Conservation (phyloP, 2,329 filamentous ascomycete species). For the Penicillium sp. region DNA sequence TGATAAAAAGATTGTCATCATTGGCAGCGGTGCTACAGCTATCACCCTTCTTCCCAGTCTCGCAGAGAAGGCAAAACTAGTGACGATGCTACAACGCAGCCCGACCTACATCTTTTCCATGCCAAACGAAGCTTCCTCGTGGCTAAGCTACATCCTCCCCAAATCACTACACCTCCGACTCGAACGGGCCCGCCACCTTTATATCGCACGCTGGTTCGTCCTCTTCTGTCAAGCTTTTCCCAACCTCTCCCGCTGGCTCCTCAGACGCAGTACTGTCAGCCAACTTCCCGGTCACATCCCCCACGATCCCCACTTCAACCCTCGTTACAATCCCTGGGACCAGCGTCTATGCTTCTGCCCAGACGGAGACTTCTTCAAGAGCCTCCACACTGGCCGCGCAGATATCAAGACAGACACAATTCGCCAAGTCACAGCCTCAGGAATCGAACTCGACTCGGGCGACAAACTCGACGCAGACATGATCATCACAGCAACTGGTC, state of each 20-base stretch:
- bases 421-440: conserved; percentile 40
- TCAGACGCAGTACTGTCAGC: conserved; percentile 43
- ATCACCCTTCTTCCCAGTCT: conserved; percentile 67
- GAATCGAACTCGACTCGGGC: conserved; percentile 44
- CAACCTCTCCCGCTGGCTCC: conserved; percentile 38
- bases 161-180: conserved; percentile 3
- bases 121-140: conserved; percentile 33
- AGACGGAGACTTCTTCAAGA: conserved; percentile 53
- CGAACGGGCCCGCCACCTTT: conserved; percentile 43
- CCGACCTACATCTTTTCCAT: conserved; percentile 62
- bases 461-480: conserved; percentile 30
- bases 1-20: conserved; percentile 61
- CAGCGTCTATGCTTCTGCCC: conserved; percentile 66
- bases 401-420: conserved; percentile 51
- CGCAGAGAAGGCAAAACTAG: conserved; percentile 55
- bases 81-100: conserved; percentile 74
- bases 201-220: conserved; percentile 36
- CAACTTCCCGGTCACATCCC: conserved; percentile 51
- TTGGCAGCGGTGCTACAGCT: conserved; percentile 72
- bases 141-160: conserved; percentile 1
- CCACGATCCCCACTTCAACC: conserved; percentile 57
- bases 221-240: conserved; percentile 52
- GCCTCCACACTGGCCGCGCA: conserved; percentile 45
- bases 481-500: conserved; percentile 39
- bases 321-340: conserved; percentile 59